phyloP scores from a whole-genome alignment of 345 rosid species.

The Viola odorata region DNA sequence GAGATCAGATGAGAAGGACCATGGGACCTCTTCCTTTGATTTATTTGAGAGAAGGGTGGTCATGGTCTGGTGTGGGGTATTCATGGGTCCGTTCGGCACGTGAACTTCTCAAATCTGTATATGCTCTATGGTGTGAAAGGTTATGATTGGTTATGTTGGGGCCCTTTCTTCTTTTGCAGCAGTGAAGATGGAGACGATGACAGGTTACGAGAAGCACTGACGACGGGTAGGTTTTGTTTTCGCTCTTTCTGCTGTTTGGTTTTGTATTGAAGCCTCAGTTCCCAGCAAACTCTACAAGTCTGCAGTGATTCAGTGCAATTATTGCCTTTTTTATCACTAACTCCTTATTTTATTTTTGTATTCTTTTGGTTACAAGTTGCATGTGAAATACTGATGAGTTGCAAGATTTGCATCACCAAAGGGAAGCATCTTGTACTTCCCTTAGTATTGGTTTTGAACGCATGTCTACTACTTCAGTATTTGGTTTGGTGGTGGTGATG shows the following conservation, averaged over 20 bases:
- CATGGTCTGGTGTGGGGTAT: constrained; percentile 27
- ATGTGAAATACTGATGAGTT: constrained; percentile 4
- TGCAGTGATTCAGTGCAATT: constrained; percentile 27
- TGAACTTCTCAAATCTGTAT: constrained; percentile 32
- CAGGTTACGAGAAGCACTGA: constrained; percentile 26
- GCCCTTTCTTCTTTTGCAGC: constrained; percentile 25
- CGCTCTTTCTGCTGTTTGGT: constrained; percentile 22
- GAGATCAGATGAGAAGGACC: constrained; percentile 43
- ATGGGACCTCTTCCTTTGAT: constrained; percentile 30
- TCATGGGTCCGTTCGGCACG: constrained; percentile 33
- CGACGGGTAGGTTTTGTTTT: constrained; percentile 16
- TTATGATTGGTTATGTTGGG: constrained; percentile 38
- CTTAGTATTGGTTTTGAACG: neutral
- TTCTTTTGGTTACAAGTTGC: constrained; percentile 18
- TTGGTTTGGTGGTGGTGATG: neutral
- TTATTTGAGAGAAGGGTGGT: constrained; percentile 25
- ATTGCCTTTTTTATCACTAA: constrained; percentile 10
- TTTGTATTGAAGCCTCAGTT: constrained; percentile 20
- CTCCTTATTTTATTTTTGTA: too few relatives aligned
- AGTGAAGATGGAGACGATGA: constrained; percentile 30
- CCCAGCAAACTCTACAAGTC: constrained; percentile 33
- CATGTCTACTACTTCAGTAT: neutral
- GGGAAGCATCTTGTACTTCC: constrained; percentile 24
- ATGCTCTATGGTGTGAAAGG: constrained; percentile 33
- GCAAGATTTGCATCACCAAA: constrained; percentile 26